A percentile compares a stretch with the other conserved stretches of the same genome.
Evolutionary conservation across 345 rosid species (phyloP).

Genomic region (Erysimum cheiranthoides): DNA sequence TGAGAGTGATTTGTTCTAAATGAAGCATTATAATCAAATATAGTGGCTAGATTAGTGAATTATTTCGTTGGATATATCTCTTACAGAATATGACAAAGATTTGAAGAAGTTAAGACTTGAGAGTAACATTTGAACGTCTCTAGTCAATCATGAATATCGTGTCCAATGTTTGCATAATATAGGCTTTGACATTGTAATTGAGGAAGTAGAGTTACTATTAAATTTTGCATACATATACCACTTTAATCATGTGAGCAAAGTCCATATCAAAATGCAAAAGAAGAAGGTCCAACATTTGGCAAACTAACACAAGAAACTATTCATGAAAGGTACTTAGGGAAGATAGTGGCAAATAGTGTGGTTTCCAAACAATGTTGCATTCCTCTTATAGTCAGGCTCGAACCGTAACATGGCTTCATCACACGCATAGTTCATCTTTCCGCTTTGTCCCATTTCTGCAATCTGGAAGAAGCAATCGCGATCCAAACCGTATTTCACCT

Average conservation of each 20-base stretch:
- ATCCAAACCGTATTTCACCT: not conserved
- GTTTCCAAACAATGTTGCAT: slow-evolving; percentile 7
- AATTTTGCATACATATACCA: too few species aligned
- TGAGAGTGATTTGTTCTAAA: slow-evolving; percentile 12
- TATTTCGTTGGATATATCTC: not conserved
- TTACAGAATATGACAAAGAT: not conserved
- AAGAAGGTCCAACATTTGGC: too few species aligned
- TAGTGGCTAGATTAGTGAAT: not conserved
- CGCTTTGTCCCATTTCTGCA: not conserved
- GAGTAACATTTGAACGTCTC: not conserved
- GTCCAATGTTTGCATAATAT: too few species aligned
- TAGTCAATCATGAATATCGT: not conserved
- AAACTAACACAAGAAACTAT: not conserved
- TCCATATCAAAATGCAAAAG: too few species aligned
- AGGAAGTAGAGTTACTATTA: too few species aligned
- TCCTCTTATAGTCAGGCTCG: not conserved
- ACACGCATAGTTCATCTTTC: not conserved
- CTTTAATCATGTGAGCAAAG: too few species aligned
- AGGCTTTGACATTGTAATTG: too few species aligned
- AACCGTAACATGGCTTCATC: not conserved
- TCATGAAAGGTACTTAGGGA: not conserved
- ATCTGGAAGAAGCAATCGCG: not conserved
- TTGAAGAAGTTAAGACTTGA: not conserved
- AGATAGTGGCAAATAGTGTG: not conserved
- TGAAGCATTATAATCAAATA: not conserved